These are phyloP conservation scores for Boletus rubescentipes DNA, from an alignment of 768 basidiomycete species.

Conservation along the genomic window DNA sequence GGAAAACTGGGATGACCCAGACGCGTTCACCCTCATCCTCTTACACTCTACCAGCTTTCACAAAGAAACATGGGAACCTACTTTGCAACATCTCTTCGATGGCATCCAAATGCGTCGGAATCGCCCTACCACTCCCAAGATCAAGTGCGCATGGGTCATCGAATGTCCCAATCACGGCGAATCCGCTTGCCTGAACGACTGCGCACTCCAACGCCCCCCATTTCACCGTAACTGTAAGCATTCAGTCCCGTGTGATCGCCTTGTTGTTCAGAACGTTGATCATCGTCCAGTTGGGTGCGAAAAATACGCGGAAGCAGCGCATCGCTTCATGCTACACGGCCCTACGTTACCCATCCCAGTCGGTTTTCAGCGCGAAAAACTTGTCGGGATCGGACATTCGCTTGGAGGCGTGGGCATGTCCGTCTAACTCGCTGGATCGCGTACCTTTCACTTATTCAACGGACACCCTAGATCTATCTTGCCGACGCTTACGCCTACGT, in stretches of 20 bases:
- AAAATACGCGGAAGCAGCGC: conserved; percentile 57
- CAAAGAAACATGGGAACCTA: conserved; percentile 73
- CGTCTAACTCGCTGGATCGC: conserved; percentile 16
- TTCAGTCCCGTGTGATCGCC: neutral
- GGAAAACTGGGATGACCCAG: conserved; percentile 34
- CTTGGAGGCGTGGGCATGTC: conserved; percentile 66
- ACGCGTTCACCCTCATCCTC: conserved; percentile 56
- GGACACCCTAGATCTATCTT: conserved; percentile 46
- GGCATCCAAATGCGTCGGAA: conserved; percentile 11
- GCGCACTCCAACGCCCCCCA: conserved; percentile 41
- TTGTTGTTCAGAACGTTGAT: neutral
- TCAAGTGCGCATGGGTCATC: conserved; percentile 55
- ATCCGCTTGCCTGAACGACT: conserved; percentile 53
- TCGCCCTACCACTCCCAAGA: conserved; percentile 1
- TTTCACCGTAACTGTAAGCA: conserved; percentile 48
- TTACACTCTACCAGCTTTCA: conserved; percentile 73
- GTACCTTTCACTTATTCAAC: neutral
- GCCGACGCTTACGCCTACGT: conserved; percentile 44
- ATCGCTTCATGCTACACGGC: conserved; percentile 52
- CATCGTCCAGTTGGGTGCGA: conserved; percentile 54
- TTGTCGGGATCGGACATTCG: conserved; percentile 69
- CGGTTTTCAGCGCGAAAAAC: conserved; percentile 48
- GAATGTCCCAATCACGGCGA: conserved; percentile 76
- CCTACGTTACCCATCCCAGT: conserved; percentile 39
- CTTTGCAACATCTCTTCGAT: conserved; percentile 47